Evolutionary conservation across 768 basidiomycete species (phyloP).

Genomic region (Naematelia aurantialba): DNA sequence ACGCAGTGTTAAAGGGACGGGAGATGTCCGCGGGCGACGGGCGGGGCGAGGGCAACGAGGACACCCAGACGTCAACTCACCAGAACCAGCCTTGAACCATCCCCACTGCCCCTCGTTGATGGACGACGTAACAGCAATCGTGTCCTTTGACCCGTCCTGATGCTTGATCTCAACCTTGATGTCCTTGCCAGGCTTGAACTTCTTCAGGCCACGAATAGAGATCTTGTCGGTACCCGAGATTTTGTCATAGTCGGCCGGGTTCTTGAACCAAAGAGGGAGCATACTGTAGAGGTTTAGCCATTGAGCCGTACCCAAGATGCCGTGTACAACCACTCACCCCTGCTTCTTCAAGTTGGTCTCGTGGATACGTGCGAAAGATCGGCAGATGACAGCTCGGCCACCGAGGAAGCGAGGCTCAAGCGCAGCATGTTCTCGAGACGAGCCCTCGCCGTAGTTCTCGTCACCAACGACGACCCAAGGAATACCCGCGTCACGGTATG

Average conservation of each 20-base stretch:
- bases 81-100: conserved; percentile 96
- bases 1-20: conserved; percentile 49
- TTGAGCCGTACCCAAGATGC: neutral
- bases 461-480: conserved; percentile 95
- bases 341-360: conserved; percentile 81
- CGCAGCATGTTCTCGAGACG: conserved; percentile 89
- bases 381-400: conserved; percentile 90
- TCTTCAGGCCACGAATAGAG: conserved; percentile 80
- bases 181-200: conserved; percentile 87
- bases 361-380: conserved; percentile 96
- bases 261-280: conserved; percentile 89
- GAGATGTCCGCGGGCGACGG: conserved; percentile 56
- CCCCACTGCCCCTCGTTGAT: conserved; percentile 97
- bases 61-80: conserved; percentile 51
- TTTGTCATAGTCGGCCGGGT: conserved; percentile 93
- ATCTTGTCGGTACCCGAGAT: conserved; percentile 80
- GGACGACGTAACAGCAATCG: conserved; percentile 77
- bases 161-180: conserved; percentile 79
- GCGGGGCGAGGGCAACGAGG: neutral
- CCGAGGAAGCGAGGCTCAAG: conserved; percentile 50
- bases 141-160: conserved; percentile 70
- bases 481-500: conserved; percentile 83
- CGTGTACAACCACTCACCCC: conserved; percentile 54
- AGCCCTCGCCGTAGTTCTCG: conserved; percentile 89
- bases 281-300: conserved; percentile 52